Evolutionary conservation across 2,329 filamentous ascomycete species (phyloP), one percentile per base, ranked within the genome.

Genomic region (Trichoderma sp.): DNA sequence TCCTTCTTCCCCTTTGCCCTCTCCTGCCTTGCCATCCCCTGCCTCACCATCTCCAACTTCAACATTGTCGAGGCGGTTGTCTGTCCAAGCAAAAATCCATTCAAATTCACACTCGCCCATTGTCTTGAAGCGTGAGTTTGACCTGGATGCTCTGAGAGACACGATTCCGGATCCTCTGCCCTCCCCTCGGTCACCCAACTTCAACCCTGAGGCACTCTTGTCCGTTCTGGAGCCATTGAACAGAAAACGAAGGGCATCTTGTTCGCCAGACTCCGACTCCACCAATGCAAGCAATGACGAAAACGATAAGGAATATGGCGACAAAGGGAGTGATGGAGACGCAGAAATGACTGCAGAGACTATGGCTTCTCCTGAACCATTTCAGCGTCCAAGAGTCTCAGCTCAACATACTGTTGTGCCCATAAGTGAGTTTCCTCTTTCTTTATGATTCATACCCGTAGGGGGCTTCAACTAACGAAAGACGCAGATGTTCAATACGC

Each of bases 121-220:
- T 73, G 74, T 85, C 0, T 80, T 90, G 20, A 82, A 84, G 73
- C 82, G 86, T 34, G 83, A 81, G 20, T 87, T 90, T 72, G 82
- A 88, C 72, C 78, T 88, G 15, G 80, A 84, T 30, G 80, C 84
- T 72, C 77, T 89, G 11, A 81, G 84, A 59, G 80, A 82, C 9
- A 85, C 84, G 1, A 79, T 87, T n/a, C 82, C 83, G 2, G 79
- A 82, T 3, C 78, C 79, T 9, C 72, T 76, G 8, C 74, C 75
- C 3, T 55, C 73, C 11, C 74, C 75, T 20, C 70, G 68, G n/a
- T 67, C 74, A 1, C 72, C 72, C 12, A 72, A 72, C 62, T 76
- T 75, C 61, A 70, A 75, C 63, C 73, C 69, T n/a, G 53, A 62
- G 11, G 55, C 73, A 7, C 36, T 75, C 12, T 68, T 75, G n/a